Evolutionary conservation across 257 asterid species (phyloP), one percentile per base, ranked within the genome.

Genomic region (Rhazya stricta): DNA sequence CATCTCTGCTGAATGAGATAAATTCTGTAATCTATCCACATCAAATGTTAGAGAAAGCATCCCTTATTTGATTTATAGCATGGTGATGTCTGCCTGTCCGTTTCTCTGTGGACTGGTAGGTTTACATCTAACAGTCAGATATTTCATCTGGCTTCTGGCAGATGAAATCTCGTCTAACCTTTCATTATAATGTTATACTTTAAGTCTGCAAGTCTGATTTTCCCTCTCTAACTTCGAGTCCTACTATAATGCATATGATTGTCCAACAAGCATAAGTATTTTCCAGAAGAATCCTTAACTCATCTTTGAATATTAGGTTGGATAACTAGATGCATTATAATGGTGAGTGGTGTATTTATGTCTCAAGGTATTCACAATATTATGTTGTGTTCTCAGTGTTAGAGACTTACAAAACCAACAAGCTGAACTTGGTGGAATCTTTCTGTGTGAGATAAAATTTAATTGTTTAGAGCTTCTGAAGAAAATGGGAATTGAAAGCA

Each of bases 231-330:
- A 16, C 45, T 76, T 77, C 70, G 74, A 34, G 30, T 4, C 51
- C 69, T 60, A 34, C 54, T 41, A 27, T 4, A 58, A 10, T 27
- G 43, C 23, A 7, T 18, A 34, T 42, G 41, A 37, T 37, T 37
- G 32, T 18, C 34, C 19, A 36, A 9, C 45, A 27, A 27, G 43
- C 45, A 30, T 57, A 71, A 51, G 25, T 9, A 36, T 62, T 41
- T 68, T 53, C 45, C n/a, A 32, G 21, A 72, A 67, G 65, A 21
- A 8, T 60, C 18, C 12, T n/a, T 46, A 15, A 43, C 25, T 46
- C 69, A 41, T 58, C 32, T 65, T 62, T 71, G 80, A 81, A 71
- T 43, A 63, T 54, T 82, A 69, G 76, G 79, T 78, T 70, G 58
- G 67, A 75, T 32, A 30, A 63, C n/a, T 66, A 62, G 75, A 72